Conservation (phyloP, 163 green algal genomes). For the Chloromonas sp. region DNA sequence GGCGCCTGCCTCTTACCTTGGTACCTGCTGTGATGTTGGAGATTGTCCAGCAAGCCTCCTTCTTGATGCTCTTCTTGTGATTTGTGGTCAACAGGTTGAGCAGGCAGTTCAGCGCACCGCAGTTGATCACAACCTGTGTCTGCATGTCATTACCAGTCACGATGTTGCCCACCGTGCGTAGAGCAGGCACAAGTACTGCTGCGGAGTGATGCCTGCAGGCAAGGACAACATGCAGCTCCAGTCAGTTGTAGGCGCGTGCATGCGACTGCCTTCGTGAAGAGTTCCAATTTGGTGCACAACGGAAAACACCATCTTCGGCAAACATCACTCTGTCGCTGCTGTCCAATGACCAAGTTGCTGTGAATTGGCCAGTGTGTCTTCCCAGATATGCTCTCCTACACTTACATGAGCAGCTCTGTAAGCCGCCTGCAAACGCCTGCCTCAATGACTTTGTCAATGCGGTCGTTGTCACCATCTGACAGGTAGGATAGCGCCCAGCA, state of each 20-base stretch:
- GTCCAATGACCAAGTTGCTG: no score
- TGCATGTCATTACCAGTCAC: slow-evolving; percentile 98
- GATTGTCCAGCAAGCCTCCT: slow-evolving; percentile 99
- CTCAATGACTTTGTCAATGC: slow-evolving; percentile 88
- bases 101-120: slow-evolving; percentile 84
- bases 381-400: background rate
- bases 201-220: slow-evolving; percentile 59
- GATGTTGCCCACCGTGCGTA: slow-evolving; percentile 98
- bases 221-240: background rate
- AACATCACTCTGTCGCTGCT: no score
- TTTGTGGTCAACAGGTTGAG: slow-evolving; percentile 84
- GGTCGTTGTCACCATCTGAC: slow-evolving; percentile 95
- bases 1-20: slow-evolving; percentile 3
- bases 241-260: no score
- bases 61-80: slow-evolving; percentile 99
- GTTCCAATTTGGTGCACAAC: no score
- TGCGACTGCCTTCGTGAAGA: no score
- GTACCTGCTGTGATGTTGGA: slow-evolving; percentile 95
- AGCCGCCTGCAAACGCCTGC: slow-evolving; percentile 85
- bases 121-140: slow-evolving; percentile 98
- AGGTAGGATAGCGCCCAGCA: slow-evolving; percentile 99
- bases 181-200: slow-evolving; percentile 91
- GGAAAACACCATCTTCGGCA: no score
- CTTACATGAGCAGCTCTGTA: slow-evolving; percentile 91
- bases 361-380: no score